Evolutionary conservation across 1,139 yeast species (phyloP).

Genomic region (Kodamaea fungicola): DNA sequence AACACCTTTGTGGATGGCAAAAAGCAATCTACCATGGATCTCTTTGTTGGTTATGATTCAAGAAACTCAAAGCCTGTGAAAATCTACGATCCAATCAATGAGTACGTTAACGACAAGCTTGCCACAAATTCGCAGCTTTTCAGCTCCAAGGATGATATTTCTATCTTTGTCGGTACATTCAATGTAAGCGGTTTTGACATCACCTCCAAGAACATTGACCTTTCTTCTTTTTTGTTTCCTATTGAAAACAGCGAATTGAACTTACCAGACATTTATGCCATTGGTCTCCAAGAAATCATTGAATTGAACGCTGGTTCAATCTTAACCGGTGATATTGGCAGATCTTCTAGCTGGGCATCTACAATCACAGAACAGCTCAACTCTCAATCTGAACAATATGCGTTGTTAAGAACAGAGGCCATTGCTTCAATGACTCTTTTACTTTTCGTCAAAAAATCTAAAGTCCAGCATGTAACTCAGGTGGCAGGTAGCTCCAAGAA

Average conservation of each 20-base stretch:
- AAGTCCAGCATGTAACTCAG: constrained; percentile 61
- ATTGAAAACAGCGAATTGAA: constrained; percentile 42
- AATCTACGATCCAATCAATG: constrained; percentile 85
- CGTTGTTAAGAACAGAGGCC: constrained; percentile 41
- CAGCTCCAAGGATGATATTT: constrained; percentile 57
- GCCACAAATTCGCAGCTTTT: constrained; percentile 49
- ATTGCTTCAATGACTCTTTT: constrained; percentile 44
- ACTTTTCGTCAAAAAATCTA: constrained; percentile 63
- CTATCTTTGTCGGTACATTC: constrained; percentile 78
- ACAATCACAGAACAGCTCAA: constrained; percentile 56
- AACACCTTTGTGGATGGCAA: constrained; percentile 92
- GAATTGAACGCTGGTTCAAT: constrained; percentile 87
- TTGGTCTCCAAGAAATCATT: constrained; percentile 91
- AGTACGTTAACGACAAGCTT: constrained; percentile 66
- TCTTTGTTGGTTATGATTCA: constrained; percentile 71
- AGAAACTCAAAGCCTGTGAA: constrained; percentile 67
- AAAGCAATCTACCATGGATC: constrained; percentile 83
- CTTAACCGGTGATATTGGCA: constrained; percentile 62
- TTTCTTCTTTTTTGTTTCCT: constrained; percentile 84
- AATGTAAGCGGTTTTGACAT: constrained; percentile 79
- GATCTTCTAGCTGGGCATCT: constrained; percentile 62
- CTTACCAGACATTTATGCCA: constrained; percentile 68
- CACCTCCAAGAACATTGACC: constrained; percentile 43
- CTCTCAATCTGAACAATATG: constrained; percentile 32
- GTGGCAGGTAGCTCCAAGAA: constrained; percentile 80